phyloP scores from a whole-genome alignment of 2,329 filamentous ascomycete genomes.

The Fusarium temperatum region DNA sequence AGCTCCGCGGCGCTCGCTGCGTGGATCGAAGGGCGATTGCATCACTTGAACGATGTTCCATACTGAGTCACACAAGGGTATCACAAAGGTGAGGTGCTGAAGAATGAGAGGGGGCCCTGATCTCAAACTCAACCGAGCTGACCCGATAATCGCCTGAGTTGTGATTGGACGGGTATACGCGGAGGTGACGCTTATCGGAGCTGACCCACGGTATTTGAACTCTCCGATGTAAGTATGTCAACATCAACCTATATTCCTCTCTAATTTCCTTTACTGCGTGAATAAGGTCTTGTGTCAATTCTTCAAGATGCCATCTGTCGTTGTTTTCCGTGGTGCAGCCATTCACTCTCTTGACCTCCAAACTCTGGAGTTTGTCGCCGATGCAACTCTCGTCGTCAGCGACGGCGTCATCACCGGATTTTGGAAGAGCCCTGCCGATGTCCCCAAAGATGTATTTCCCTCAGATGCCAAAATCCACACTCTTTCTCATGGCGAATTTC shows the following conservation, averaged over 20 bases:
- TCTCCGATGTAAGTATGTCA: neutral
- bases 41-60: neutral
- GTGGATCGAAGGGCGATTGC: neutral
- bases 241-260: neutral
- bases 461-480: neutral
- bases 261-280: neutral
- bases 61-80: neutral
- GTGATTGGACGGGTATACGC: neutral
- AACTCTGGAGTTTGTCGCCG: neutral
- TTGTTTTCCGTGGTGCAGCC: neutral
- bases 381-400: neutral
- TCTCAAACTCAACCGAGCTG: neutral
- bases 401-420: neutral
- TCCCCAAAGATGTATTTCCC: neutral
- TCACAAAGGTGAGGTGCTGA: no score
- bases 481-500: neutral
- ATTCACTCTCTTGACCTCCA: neutral
- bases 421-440: neutral
- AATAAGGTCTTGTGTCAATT: fast-evolving
- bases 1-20: neutral
- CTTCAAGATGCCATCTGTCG: neutral
- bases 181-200: neutral
- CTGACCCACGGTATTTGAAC: neutral
- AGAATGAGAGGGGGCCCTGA: neutral
- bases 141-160: neutral